phyloP scores from a whole-genome alignment of 129 eudicot genomes.

The Flaveria ramosissima region DNA sequence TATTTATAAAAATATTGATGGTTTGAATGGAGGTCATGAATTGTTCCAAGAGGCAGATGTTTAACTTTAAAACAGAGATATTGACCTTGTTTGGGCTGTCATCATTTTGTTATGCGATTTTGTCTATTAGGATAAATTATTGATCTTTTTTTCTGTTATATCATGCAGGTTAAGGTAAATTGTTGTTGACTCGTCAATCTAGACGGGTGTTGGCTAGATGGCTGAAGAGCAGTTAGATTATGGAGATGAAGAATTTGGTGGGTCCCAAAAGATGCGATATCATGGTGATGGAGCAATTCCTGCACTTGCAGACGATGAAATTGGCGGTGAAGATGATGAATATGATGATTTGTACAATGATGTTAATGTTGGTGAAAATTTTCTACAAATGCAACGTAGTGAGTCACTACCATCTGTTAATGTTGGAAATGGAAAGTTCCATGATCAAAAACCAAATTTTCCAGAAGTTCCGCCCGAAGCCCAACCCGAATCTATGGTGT shows the following conservation, averaged over 20 bases:
- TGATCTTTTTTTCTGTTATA: conserved; percentile 1
- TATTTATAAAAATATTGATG: background rate
- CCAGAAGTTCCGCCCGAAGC: conserved; percentile 34
- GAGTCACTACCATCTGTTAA: conserved; percentile 51
- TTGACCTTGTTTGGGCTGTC: conserved; percentile 2
- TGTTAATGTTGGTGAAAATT: conserved; percentile 91
- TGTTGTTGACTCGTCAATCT: conserved; percentile 14
- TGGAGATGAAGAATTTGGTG: conserved; percentile 84
- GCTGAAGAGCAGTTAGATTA: conserved; percentile 81
- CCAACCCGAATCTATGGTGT: conserved; percentile 42
- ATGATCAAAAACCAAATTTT: conserved; percentile 49
- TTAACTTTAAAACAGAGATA: background rate
- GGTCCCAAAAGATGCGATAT: conserved; percentile 77
- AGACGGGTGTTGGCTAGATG: conserved; percentile 51
- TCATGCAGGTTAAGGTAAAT: conserved; percentile 46
- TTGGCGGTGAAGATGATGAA: conserved; percentile 87
- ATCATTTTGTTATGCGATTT: background rate
- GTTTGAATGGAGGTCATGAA: background rate
- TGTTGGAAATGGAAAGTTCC: conserved; percentile 54
- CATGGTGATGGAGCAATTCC: conserved; percentile 87
- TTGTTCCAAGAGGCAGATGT: background rate
- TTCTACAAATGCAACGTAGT: conserved; percentile 71
- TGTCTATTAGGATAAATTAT: background rate
- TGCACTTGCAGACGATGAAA: conserved; percentile 91
- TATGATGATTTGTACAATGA: conserved; percentile 93